These are phyloP conservation scores for Citrus sinensis DNA, from an alignment of 345 rosid genomes.

Conservation along the genomic window DNA sequence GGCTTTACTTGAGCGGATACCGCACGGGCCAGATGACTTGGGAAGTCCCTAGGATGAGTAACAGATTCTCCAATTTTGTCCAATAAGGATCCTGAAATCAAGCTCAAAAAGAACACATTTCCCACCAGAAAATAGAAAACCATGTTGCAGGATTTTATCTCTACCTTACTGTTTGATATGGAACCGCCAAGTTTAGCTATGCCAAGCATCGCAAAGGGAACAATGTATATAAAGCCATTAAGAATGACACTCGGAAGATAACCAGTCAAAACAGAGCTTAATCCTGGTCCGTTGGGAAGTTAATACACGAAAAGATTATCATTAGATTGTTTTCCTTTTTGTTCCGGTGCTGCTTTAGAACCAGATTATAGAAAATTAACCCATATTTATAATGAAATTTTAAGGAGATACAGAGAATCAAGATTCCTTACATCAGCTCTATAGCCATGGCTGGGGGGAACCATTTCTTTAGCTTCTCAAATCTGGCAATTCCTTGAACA, in stretches of 20 bases:
- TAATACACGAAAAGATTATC: conserved; percentile 8
- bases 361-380: neutral
- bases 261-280: conserved; percentile 80
- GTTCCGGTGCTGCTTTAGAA: neutral
- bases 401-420: neutral
- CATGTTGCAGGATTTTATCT: conserved; percentile 95
- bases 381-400: neutral
- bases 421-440: conserved; percentile 60
- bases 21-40: conserved; percentile 81
- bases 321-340: neutral
- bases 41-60: conserved; percentile 63
- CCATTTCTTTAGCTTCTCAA: conserved; percentile 83
- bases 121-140: conserved; percentile 90
- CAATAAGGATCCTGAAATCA: conserved; percentile 85
- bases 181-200: conserved; percentile 70
- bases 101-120: conserved; percentile 83
- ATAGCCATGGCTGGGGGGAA: conserved; percentile 81
- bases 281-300: conserved; percentile 67
- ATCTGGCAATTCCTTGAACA: conserved; percentile 89
- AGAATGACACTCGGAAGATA: conserved; percentile 92
- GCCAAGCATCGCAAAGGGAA: conserved; percentile 81
- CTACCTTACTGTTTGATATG: conserved; percentile 71
- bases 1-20: conserved; percentile 79
- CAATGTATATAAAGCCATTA: conserved; percentile 64
- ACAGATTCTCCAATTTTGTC: conserved; percentile 82